These are phyloP conservation scores for Fremontodendron californicum DNA, from an alignment of 345 rosid genomes.

Conservation along the genomic window DNA sequence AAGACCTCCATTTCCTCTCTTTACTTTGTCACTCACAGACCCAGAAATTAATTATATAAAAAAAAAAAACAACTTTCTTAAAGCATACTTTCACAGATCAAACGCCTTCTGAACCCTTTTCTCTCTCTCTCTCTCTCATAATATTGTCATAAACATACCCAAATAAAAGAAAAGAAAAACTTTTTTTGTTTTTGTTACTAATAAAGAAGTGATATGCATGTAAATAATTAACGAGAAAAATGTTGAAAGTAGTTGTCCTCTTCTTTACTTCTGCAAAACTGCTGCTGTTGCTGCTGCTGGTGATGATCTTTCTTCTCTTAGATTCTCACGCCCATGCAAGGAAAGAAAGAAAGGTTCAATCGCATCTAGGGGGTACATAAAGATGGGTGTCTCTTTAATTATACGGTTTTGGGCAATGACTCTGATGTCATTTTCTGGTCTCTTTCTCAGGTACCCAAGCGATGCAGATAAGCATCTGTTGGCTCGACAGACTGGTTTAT, in stretches of 20 bases:
- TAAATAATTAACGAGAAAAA: constrained; percentile 6
- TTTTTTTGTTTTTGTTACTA: constrained; percentile 5
- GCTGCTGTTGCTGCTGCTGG: constrained; percentile 13
- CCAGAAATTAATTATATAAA: constrained; percentile 13
- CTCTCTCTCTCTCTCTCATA: not conserved
- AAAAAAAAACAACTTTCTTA: constrained; percentile 15
- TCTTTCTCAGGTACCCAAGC: constrained; percentile 98
- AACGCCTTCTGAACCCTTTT: not conserved
- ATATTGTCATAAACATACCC: not conserved
- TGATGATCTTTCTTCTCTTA: constrained; percentile 33
- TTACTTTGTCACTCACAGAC: not conserved
- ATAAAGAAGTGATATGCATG: constrained; percentile 7
- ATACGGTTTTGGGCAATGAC: constrained; percentile 28
- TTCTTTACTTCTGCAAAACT: constrained; percentile 25
- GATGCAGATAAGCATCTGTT: constrained; percentile 99
- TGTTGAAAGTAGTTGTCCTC: constrained; percentile 33
- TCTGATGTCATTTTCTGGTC: constrained; percentile 82
- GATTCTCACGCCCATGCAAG: constrained; percentile 78
- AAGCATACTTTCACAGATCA: constrained; percentile 4
- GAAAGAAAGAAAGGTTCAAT: constrained; percentile 25
- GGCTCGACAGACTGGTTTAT: constrained; percentile 98
- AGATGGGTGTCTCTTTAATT: constrained; percentile 26
- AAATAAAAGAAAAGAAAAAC: not conserved
- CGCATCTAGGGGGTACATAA: constrained; percentile 6
- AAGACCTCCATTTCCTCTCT: constrained; percentile 35